Evolutionary conservation across 2,329 filamentous ascomycete species (phyloP).

Genomic region (Penicillium sp.): DNA sequence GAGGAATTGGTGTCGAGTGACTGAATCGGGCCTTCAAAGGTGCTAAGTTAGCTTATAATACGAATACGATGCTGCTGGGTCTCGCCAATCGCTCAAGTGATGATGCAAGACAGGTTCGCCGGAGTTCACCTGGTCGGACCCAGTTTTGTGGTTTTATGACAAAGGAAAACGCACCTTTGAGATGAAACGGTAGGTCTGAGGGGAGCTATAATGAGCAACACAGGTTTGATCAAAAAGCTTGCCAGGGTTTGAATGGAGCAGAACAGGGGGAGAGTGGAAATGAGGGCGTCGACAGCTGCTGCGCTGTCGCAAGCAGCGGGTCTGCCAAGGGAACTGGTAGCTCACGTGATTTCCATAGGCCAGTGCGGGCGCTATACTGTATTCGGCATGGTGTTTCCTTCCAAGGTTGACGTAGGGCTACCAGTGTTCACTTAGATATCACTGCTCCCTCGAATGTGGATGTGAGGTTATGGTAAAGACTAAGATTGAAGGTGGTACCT

Average conservation of each 20-base stretch:
- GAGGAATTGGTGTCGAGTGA: background rate
- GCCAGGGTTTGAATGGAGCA: slow-evolving; percentile 11
- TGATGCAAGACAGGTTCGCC: background rate
- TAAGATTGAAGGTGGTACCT: too few relatives aligned
- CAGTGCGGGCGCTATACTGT: background rate
- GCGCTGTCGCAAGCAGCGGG: slow-evolving; percentile 33
- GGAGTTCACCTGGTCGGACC: background rate
- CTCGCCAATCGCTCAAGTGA: background rate
- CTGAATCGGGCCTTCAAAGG: background rate
- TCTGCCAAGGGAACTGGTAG: slow-evolving; percentile 25
- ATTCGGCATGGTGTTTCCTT: background rate
- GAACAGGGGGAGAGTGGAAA: slow-evolving; percentile 16
- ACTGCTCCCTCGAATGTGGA: background rate
- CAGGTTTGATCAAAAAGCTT: background rate
- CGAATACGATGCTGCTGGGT: background rate
- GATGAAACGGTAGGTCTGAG: background rate
- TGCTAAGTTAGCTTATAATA: background rate
- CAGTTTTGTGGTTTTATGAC: background rate
- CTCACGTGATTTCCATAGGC: background rate
- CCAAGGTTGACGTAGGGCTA: background rate
- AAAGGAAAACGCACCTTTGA: background rate
- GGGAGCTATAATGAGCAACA: background rate
- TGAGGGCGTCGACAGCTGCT: slow-evolving; percentile 20
- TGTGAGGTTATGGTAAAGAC: background rate
- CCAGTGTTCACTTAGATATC: background rate